Evolutionary conservation across 805 yeast species (phyloP), one percentile per base, ranked within the genome.

Genomic region (Ogataea saltuana): DNA sequence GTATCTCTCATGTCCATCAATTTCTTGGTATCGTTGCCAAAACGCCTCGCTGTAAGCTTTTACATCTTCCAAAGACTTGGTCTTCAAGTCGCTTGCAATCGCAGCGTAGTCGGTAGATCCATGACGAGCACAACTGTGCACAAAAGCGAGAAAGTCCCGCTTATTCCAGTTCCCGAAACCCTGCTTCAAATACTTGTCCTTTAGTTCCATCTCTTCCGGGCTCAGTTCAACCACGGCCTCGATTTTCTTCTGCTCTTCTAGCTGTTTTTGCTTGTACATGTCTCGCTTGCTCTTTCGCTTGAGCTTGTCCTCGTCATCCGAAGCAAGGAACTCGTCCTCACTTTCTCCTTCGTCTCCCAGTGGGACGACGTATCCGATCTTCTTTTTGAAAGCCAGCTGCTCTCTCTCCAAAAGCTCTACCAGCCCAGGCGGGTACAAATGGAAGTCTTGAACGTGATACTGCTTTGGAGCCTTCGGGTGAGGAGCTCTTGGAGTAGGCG

Each of bases 1-100:
- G 56, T 85, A 83, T 59, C 83, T 83, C 44, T 83, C 88, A 62
- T 76, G 72, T 0, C 91, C 90, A 22, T 81, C 87, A 21, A 86
- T 75, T 47, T 76, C 78, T 17, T 61, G 60, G 55, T 74, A 79
- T 25, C 79, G 69, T 27, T 66, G 56, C 93, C 93, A 86, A 53
- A 86, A 86, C 2, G 68, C 76, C 33, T 70, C 66, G 33, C 80
- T 71, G 58, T 85, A 86, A 20, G 63, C 58, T 45, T 71, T 71
- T 3, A 86, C 82, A 33, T 85, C 91, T 16, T 76, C 81, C 0
- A 60, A 59, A 0, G 77, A 68, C 52, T 84, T 83, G 23, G 75
- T 73, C 12, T 80, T 79, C 42, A 85, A 65, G 11, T 80, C 75
- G 19, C 68, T 60, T 1, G 85, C 70, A 29, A 86, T 83, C 33